phyloP scores from a whole-genome alignment of 257 asterid genomes.

The Solanum chmielewskii region DNA sequence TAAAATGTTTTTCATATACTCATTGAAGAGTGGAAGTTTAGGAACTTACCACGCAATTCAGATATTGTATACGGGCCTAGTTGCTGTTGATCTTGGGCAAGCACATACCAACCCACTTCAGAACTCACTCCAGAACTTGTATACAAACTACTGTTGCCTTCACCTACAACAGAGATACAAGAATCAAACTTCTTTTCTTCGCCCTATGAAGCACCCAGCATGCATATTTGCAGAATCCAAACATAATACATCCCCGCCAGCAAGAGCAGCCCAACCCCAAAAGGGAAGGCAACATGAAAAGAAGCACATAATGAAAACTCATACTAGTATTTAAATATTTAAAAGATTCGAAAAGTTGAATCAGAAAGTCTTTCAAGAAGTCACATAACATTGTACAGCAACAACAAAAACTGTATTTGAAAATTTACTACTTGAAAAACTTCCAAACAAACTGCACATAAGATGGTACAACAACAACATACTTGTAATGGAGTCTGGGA shows the following conservation, averaged over 20 bases:
- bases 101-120: constrained; percentile 79
- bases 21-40: neutral
- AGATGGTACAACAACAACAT: neutral
- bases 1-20: neutral
- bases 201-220: neutral
- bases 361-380: neutral
- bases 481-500: neutral
- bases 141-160: constrained; percentile 3
- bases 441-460: neutral
- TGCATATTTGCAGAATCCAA: neutral
- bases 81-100: constrained; percentile 61
- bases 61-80: constrained; percentile 74
- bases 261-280: neutral
- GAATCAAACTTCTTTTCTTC: neutral
- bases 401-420: neutral
- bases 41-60: constrained; percentile 67
- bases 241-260: neutral
- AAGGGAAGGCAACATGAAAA: neutral
- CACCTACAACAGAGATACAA: constrained; percentile 13
- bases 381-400: neutral
- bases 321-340: neutral
- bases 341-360: neutral
- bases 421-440: neutral
- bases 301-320: neutral
- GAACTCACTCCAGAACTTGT: constrained; percentile 22